Conservation (phyloP, 371 early-diverging fungal species). For the Quaeritorhiza haematococci region DNA sequence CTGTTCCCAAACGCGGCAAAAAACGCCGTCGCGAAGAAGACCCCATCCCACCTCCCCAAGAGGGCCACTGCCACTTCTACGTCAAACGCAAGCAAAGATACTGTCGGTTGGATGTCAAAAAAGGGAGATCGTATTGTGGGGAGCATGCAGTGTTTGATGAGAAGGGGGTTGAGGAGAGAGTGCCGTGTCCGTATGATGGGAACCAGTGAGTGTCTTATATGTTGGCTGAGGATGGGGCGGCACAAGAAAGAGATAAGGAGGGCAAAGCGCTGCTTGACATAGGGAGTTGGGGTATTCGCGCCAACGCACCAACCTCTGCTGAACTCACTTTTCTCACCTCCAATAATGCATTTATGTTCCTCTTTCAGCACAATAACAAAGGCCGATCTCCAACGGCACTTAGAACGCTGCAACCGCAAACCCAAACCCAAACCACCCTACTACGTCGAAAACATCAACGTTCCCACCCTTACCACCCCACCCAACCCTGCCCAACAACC, state of each 20-base stretch:
- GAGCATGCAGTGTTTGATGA: constrained; percentile 56
- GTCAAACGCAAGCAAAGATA: constrained; percentile 20
- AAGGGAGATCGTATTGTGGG: constrained; percentile 62
- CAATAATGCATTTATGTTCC: background rate
- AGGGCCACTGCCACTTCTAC: background rate
- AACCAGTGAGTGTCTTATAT: constrained; percentile 53
- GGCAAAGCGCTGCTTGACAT: too few species aligned
- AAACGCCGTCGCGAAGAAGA: too few species aligned
- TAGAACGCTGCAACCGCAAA: constrained; percentile 59
- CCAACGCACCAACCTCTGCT: background rate
- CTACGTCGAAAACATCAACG: constrained; percentile 16
- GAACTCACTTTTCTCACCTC: background rate
- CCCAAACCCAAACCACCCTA: constrained; percentile 20
- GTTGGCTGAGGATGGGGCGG: background rate
- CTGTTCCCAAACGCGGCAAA: too few species aligned
- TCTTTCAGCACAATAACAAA: constrained; percentile 56
- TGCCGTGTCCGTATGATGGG: constrained; percentile 78
- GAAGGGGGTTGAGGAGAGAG: constrained; percentile 32
- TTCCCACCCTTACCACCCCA: too few species aligned
- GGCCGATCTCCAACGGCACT: constrained; percentile 60
- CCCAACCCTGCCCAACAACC: too few species aligned
- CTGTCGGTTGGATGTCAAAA: constrained; percentile 38
- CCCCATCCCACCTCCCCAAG: too few species aligned
- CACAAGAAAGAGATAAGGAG: too few species aligned
- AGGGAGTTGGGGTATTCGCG: too few species aligned